A percentile compares a stretch with the other conserved stretches of the same genome.
Evolutionary conservation across 352 stramenopile genomes (phyloP).

Genomic region (Phytophthora crassamura): DNA sequence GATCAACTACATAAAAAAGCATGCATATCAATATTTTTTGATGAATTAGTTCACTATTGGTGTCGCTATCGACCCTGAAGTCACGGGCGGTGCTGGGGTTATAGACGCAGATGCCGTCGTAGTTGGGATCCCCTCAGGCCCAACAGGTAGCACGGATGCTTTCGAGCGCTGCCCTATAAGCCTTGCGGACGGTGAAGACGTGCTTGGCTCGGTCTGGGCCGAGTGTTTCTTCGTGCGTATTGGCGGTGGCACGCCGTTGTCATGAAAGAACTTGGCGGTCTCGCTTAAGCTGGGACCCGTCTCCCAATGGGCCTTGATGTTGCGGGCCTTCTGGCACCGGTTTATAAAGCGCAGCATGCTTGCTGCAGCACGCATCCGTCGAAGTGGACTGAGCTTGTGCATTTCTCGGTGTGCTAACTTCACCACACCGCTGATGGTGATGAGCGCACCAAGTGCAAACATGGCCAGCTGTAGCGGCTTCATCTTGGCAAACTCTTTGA

Average conservation of each 20-base stretch:
- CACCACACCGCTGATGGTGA: conserved; percentile 78
- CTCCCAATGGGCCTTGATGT: conserved; percentile 58
- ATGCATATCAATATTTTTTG: conserved; percentile 18
- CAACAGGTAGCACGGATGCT: conserved; percentile 69
- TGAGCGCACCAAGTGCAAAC: conserved; percentile 74
- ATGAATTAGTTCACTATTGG: conserved; percentile 24
- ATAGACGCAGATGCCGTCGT: conserved; percentile 10
- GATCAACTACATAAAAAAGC: conserved; percentile 33
- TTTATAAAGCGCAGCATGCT: conserved; percentile 78
- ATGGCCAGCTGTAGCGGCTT: conserved; percentile 54
- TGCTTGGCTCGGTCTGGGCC: not conserved
- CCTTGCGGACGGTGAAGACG: conserved; percentile 8
- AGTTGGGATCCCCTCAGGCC: conserved; percentile 6
- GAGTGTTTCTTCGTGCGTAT: conserved; percentile 27
- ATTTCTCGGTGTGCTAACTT: conserved; percentile 75
- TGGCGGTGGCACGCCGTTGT: conserved; percentile 27
- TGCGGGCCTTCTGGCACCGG: conserved; percentile 57
- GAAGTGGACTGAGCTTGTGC: conserved; percentile 54
- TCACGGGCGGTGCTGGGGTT: conserved; percentile 1
- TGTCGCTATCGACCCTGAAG: not conserved
- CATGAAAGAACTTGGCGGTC: conserved; percentile 17
- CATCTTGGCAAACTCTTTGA: conserved; percentile 84
- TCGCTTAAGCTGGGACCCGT: conserved; percentile 2
- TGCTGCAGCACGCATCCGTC: conserved; percentile 54
- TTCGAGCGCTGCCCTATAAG: conserved; percentile 43